Evolutionary conservation across 2,329 filamentous ascomycete species (phyloP).

Genomic region (Clarireedia homoeocarpa): DNA sequence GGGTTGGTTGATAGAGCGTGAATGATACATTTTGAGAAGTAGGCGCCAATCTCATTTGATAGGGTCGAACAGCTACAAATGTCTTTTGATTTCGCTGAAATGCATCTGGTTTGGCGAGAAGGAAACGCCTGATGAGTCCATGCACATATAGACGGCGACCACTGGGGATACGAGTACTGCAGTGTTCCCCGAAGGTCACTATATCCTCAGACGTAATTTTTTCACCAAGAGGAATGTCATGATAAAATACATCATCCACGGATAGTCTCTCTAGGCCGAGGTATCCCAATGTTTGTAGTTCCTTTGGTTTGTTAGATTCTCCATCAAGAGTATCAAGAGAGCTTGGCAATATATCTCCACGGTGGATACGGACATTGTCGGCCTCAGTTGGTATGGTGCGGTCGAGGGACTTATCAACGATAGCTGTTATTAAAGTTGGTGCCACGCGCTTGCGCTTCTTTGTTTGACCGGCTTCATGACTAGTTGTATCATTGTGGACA

Average conservation of each 20-base stretch:
- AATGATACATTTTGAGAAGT: conserved; percentile 23
- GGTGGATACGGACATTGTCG: conserved; percentile 10
- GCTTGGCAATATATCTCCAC: neutral
- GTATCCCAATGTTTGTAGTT: conserved; percentile 22
- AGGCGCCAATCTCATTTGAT: conserved; percentile 20
- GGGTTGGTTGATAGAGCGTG: conserved; percentile 23
- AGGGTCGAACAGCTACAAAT: conserved; percentile 24
- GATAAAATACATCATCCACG: conserved; percentile 36
- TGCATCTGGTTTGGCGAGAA: conserved; percentile 24
- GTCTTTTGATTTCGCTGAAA: conserved; percentile 15
- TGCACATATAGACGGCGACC: conserved; percentile 40
- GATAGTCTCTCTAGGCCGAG: conserved; percentile 32
- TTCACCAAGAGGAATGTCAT: conserved; percentile 21
- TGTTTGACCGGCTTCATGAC: neutral
- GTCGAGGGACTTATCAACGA: conserved; percentile 16
- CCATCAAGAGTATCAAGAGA: too few relatives aligned
- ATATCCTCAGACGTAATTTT: conserved; percentile 22
- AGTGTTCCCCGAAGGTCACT: conserved; percentile 20
- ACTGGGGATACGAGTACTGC: conserved; percentile 29
- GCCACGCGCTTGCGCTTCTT: conserved; percentile 30
- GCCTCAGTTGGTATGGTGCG: conserved; percentile 21
- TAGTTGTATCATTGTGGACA: too few relatives aligned
- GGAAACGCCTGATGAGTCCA: conserved; percentile 34
- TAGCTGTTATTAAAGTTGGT: conserved; percentile 23
- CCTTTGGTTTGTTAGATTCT: too few relatives aligned